These are phyloP conservation scores for Globisporangium okanoganense DNA, from an alignment of 352 stramenopile genomes.

Conservation along the genomic window DNA sequence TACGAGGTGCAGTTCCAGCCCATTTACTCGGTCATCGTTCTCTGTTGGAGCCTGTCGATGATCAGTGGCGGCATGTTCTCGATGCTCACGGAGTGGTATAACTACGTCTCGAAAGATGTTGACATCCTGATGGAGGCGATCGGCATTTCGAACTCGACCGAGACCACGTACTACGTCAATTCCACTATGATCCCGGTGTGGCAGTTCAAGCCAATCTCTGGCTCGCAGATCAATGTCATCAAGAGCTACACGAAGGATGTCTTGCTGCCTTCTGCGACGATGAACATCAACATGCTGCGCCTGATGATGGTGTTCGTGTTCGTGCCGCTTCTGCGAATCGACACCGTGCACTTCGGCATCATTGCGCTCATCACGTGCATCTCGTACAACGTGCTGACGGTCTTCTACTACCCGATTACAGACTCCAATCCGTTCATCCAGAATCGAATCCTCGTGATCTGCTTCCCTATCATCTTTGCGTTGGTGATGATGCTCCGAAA, in stretches of 20 bases:
- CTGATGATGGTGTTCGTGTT: slow-evolving; percentile 78
- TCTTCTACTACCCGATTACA: slow-evolving; percentile 63
- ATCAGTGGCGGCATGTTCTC: slow-evolving; percentile 77
- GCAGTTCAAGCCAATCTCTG: slow-evolving; percentile 51
- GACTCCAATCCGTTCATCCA: slow-evolving; percentile 57
- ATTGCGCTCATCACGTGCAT: slow-evolving; percentile 49
- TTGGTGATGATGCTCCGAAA: slow-evolving; percentile 69
- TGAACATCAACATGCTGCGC: slow-evolving; percentile 80
- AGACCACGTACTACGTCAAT: slow-evolving; percentile 59
- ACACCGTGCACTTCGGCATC: slow-evolving; percentile 64
- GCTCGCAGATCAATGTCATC: slow-evolving; percentile 54
- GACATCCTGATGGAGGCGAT: slow-evolving; percentile 60
- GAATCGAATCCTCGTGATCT: slow-evolving; percentile 63
- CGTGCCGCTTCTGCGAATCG: slow-evolving; percentile 66
- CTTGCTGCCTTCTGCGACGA: slow-evolving; percentile 56
- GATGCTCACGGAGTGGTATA: slow-evolving; percentile 81
- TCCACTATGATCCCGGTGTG: slow-evolving; percentile 35
- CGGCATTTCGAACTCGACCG: slow-evolving; percentile 28
- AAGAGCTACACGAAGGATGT: slow-evolving; percentile 62
- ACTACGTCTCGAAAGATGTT: slow-evolving; percentile 68
- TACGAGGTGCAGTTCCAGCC: slow-evolving; percentile 72
- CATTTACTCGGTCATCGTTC: slow-evolving; percentile 62
- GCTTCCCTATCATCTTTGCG: slow-evolving; percentile 65
- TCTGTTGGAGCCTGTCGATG: slow-evolving; percentile 75
- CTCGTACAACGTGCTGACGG: slow-evolving; percentile 58